phyloP scores from a whole-genome alignment of 2,329 filamentous ascomycete genomes.

The Ascochyta clinopodiicola region DNA sequence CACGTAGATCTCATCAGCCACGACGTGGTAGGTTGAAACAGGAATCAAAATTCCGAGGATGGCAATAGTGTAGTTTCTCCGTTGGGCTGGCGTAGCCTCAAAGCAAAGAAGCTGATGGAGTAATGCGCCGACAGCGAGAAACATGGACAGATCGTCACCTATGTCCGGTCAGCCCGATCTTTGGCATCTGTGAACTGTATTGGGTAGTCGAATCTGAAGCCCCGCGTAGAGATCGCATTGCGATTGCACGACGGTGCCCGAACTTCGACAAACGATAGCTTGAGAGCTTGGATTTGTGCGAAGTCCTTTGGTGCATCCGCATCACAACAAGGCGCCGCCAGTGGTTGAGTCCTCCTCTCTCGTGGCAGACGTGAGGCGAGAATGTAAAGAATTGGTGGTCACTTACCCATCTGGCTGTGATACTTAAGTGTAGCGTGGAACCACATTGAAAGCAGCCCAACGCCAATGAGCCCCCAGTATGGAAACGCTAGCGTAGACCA shows the following conservation, averaged over 20 bases:
- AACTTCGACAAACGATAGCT: neutral
- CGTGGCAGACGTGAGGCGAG: neutral
- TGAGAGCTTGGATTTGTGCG: no score
- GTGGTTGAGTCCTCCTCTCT: neutral
- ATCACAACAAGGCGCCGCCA: neutral
- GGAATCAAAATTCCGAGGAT: constrained; percentile 42
- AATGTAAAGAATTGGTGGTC: neutral
- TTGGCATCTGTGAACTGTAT: neutral
- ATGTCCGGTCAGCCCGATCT: neutral
- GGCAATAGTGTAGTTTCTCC: constrained; percentile 31
- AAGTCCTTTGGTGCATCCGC: no score
- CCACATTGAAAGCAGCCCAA: constrained; percentile 51
- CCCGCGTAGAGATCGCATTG: neutral
- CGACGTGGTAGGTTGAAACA: constrained; percentile 46
- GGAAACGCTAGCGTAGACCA: constrained; percentile 46
- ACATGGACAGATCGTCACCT: constrained; percentile 66
- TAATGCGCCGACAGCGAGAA: constrained; percentile 60
- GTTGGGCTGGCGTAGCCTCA: constrained; percentile 35
- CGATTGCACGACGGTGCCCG: neutral
- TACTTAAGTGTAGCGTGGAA: constrained; percentile 56
- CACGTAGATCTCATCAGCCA: constrained; percentile 49
- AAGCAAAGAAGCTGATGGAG: constrained; percentile 59
- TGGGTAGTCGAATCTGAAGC: neutral
- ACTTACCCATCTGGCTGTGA: constrained; percentile 55
- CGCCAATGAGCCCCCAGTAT: constrained; percentile 53